Evolutionary conservation across 345 rosid genomes (phyloP), one percentile per base, ranked within the genome.

Genomic region (Rhodamnia rubescens): DNA sequence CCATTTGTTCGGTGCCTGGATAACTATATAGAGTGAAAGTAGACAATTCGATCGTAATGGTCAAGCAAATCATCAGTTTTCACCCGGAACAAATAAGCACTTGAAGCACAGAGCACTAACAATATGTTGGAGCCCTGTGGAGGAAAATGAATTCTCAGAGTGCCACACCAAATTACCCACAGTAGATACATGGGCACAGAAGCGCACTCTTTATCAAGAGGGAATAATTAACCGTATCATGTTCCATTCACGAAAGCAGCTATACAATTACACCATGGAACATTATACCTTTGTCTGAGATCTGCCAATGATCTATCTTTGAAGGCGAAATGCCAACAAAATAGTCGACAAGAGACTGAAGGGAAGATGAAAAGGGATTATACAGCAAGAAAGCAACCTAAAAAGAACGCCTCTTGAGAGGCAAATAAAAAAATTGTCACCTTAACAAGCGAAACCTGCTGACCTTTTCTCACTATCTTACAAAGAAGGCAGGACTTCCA

Each of bases 401-500:
- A 69, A 18, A 32, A 18, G 44, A 69, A 32, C 44, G 32, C 47
- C 78, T 20, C 78, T 32, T 32, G 47, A 69, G 78, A 69, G 78
- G 78, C 78, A 36, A 69, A 69, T 16, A 69, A 32, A 69, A 69
- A 69, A 69, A 32, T 2, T 18, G 16, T 69, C 78, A 69, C 82
- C 75, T 22, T 53, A 53, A 32, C 61, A 57, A 32, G 61, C 26
- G 82, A 80, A 75, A 83, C 83, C 85, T 69, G 78, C 86, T 56
- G 81, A 85, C 88, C 86, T 74, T 80, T 82, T 52, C 53, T 50
- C 21, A 27, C 81, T 85, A 86, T 83, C 53, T 86, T 83, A 88
- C 89, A 85, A 53, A 80, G 87, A 85, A 86, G 84, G 84, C 86
- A 85, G 59, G 61, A 44, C 82, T 85, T 80, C 75, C 83, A 74